Base-by-base conservation (phyloP, 2,329 filamentous ascomycete genomes). In the Hymenotorrendiella dingleyae region DNA sequence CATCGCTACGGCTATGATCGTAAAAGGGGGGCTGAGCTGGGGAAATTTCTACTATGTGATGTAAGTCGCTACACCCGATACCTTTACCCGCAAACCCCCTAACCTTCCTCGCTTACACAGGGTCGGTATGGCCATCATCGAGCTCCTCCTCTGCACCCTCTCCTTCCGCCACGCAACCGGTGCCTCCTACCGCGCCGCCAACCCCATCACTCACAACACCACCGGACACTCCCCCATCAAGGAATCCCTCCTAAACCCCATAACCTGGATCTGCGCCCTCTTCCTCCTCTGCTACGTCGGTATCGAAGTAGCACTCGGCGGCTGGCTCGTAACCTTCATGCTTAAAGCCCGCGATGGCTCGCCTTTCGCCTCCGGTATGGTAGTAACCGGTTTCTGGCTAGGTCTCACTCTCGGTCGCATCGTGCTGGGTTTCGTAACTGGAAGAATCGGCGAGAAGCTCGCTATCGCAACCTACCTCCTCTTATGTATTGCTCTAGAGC, bases 221-320 rank as follows among this genome's bases (percentile, higher is more conserved):
- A 36, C 30, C 12, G 44, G 42, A 9, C 26, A 47, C 6, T 54
- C 52, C 3, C 44, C 44, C 16, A 58, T 52, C 10, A 53, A 54
- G 50, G 38, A 61, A 54, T 34, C 55, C 16, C 41, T 76, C 3
- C 36, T 57, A 66, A 68, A 54, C 66, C 71, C 67, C 36, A 72
- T 84, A 5, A 82, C 82, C 3, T 89, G 85, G 83, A 68, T 86
- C n/a, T 69, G 78, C 29, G 73, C 86, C 2, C 46, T 83, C 2
- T 93, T 93, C 59, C 66, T 93, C n/a, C 71, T 93, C 4, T 77
- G 78, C 11, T 94, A 94, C 55, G 82, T 90, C 1, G 88, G 87
- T 3, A 72, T 78, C 4, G 87, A 94, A 62, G 82, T 87, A 46
- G 78, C 77, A 1, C 67, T 88, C 2, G 82, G 82, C 12, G 86